Base-by-base conservation (phyloP, 768 basidiomycete species). In the Candolleomyces efflorescens region DNA sequence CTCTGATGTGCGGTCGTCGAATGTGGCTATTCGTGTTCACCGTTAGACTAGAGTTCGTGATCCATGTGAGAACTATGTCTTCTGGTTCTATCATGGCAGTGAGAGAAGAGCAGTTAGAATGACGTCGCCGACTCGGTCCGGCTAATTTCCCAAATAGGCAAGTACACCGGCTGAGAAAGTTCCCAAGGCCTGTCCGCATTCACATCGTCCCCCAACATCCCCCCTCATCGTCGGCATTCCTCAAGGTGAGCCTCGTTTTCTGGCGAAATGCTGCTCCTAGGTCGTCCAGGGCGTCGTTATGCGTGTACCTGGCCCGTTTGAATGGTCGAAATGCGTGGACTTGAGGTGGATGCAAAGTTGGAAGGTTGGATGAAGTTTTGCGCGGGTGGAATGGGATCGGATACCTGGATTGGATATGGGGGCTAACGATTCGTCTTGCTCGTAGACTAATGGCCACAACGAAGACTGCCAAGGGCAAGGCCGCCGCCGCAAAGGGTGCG, bases 401-500 rank as follows among this genome's bases (percentile, higher is more conserved):
- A 26, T 36, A 23, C 17, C 13, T 27, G 27, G 46, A 53, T 24
- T 12, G 56, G 54, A 51, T 45, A 39, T 20, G 12, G 53, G 56
- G 62, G 63, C 61, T 62, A 36, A 27, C 22, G 11, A 38, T 27
- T 53, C 37, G 11, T 47, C 60, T 27, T 41, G 49, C 47, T 58
- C 54, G 26, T 44, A 51, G 58, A 60, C 58, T 58, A 73, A 89
- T 89, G 87, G 83, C 87, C 74, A 77, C 82, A 55, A 82, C 86
- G 61, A 89, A 89, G 77, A 76, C 80, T 52, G 68, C 80, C 60
- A 90, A 89, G 77, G 78, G 80, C 67, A 87, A 85, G 77, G 75
- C 82, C 63, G 76, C 81, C 60, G 68, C 69, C 68, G 80, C 75
- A 69, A 62, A 76, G 80, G 60, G 60, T 77, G 73, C 17, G 48